Evolutionary conservation across 164 flowering plant species (phyloP).

Genomic region (Magnolia kwangsiensis): DNA sequence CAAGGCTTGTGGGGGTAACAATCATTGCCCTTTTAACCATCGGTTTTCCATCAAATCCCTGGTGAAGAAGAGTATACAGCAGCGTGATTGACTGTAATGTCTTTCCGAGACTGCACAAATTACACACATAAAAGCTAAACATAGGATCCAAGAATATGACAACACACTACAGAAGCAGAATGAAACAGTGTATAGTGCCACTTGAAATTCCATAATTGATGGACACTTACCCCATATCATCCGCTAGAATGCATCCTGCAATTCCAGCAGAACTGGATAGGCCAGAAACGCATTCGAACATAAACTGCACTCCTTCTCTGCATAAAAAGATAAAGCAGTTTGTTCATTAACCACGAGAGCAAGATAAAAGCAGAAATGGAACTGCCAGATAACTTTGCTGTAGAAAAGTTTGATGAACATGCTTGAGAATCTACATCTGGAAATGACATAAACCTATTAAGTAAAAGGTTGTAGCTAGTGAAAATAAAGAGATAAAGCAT

Average conservation of each 20-base stretch:
- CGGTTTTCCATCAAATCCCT: slow-evolving; percentile 96
- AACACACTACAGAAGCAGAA: not conserved
- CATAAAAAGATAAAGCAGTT: slow-evolving; percentile 16
- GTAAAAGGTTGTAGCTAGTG: not conserved
- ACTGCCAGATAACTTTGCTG: not conserved
- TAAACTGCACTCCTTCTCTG: slow-evolving; percentile 99
- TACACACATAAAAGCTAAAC: slow-evolving; percentile 3
- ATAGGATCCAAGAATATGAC: not conserved
- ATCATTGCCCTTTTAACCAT: slow-evolving; percentile 90
- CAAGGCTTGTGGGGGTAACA: slow-evolving; percentile 97
- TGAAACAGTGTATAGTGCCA: not conserved
- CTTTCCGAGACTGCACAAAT: slow-evolving; percentile 80
- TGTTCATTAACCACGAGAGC: too few species aligned
- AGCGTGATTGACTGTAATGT: slow-evolving; percentile 95
- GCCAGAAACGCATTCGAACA: slow-evolving; percentile 95
- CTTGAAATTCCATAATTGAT: not conserved
- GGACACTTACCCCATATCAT: slow-evolving; percentile 92
- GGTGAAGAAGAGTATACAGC: slow-evolving; percentile 84
- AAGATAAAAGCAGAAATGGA: too few species aligned
- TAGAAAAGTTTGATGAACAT: not conserved
- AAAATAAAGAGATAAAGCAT: not conserved
- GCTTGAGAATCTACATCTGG: not conserved
- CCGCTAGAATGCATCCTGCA: slow-evolving; percentile 93
- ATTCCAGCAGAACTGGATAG: slow-evolving; percentile 40
- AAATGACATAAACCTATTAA: not conserved